Conservation (phyloP, 2,329 filamentous ascomycete species). For the Aspergillus fischeri region DNA sequence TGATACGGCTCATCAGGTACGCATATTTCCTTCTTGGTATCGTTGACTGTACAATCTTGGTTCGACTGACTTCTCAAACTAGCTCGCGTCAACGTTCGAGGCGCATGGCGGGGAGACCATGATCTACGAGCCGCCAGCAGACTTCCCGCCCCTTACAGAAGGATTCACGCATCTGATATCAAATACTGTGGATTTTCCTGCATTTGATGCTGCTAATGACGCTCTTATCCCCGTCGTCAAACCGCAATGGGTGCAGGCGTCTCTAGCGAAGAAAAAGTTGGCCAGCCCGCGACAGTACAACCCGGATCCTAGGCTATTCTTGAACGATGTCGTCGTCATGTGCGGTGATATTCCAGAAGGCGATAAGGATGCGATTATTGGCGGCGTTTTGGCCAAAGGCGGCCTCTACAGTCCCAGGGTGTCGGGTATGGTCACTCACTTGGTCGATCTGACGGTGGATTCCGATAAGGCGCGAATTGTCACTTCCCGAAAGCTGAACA, state of each 20-base stretch:
- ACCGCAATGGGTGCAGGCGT: slow-evolving; percentile 72
- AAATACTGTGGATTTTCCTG: slow-evolving; percentile 83
- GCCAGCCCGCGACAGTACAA: slow-evolving; percentile 79
- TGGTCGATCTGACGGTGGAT: slow-evolving; percentile 75
- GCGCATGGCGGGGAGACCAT: slow-evolving; percentile 48
- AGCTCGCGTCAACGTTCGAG: slow-evolving; percentile 47
- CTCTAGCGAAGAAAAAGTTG: slow-evolving; percentile 64
- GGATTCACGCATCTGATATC: slow-evolving; percentile 64
- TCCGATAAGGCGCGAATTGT: slow-evolving; percentile 62
- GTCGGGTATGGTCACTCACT: slow-evolving; percentile 74
- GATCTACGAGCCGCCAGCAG: slow-evolving; percentile 35
- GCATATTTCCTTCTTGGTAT: not conserved
- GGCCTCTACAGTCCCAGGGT: slow-evolving; percentile 72
- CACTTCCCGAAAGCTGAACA: slow-evolving; percentile 60
- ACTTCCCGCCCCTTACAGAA: slow-evolving; percentile 34
- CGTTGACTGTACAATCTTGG: not conserved
- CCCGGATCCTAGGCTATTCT: slow-evolving; percentile 85
- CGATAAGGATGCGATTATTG: slow-evolving; percentile 89
- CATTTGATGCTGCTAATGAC: slow-evolving; percentile 71
- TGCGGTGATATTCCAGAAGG: slow-evolving; percentile 79
- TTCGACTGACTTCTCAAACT: not conserved
- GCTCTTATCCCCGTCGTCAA: slow-evolving; percentile 80
- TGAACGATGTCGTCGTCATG: slow-evolving; percentile 76
- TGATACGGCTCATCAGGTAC: slow-evolving; percentile 41
- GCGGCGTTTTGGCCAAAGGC: slow-evolving; percentile 83